Conservation (phyloP, 2,329 filamentous ascomycete genomes). For the Fusarium sp. region DNA sequence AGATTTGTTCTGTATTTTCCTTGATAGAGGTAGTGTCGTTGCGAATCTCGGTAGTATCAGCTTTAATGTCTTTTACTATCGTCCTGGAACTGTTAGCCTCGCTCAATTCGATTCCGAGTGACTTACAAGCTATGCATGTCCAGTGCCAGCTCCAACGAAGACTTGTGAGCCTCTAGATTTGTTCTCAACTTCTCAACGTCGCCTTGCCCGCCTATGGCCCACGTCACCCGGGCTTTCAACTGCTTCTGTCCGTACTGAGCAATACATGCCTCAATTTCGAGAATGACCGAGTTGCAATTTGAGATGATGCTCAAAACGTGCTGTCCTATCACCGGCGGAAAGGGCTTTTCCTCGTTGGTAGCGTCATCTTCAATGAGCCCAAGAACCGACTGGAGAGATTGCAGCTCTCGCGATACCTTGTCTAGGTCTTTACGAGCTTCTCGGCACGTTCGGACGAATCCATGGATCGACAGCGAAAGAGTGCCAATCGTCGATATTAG, state of each 20-base stretch:
- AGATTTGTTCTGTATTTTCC: slow-evolving; percentile 14
- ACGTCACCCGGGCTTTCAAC: slow-evolving; percentile 4
- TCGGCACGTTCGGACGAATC: slow-evolving; percentile 25
- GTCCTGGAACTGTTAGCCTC: background rate
- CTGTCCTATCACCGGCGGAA: slow-evolving; percentile 5
- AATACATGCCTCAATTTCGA: slow-evolving; percentile 11
- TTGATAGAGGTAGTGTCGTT: slow-evolving; percentile 17
- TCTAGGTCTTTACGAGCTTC: slow-evolving; percentile 30
- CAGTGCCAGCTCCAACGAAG: slow-evolving; percentile 10
- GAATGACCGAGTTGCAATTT: slow-evolving; percentile 11
- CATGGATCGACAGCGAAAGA: background rate
- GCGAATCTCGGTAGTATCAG: background rate
- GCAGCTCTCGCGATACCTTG: slow-evolving; percentile 24
- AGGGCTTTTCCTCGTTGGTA: background rate
- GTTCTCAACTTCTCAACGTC: slow-evolving; percentile 20
- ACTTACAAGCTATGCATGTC: slow-evolving; percentile 15
- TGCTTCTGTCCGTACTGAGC: slow-evolving; percentile 1
- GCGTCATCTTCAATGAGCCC: slow-evolving; percentile 31
- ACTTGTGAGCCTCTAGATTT: slow-evolving; percentile 26
- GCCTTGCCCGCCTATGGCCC: slow-evolving; percentile 10
- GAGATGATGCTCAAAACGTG: slow-evolving; percentile 6
- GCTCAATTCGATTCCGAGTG: too few relatives aligned
- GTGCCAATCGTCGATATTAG: slow-evolving; percentile 14
- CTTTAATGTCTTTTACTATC: slow-evolving; percentile 1
- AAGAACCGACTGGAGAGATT: slow-evolving; percentile 24